phyloP scores from a whole-genome alignment of 768 basidiomycete genomes.

The Austroboletus eburneus region DNA sequence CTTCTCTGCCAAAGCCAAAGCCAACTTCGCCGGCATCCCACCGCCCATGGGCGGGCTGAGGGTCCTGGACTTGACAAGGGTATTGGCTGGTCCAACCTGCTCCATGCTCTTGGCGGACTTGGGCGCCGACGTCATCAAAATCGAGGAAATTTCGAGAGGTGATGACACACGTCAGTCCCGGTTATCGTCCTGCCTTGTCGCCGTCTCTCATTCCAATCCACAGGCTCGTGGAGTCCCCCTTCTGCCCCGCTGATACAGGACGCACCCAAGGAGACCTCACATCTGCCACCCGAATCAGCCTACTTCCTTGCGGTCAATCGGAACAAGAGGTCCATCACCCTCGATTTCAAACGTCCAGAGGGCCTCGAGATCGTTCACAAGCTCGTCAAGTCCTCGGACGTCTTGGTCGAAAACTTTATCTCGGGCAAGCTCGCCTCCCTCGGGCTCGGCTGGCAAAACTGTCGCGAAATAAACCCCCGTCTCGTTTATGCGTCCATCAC shows the following conservation, averaged over 20 bases:
- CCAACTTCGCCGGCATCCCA: too few relatives aligned
- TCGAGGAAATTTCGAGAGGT: conserved; percentile 75
- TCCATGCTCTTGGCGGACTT: conserved; percentile 93
- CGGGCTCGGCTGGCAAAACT: conserved; percentile 85
- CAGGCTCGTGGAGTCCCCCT: conserved; percentile 67
- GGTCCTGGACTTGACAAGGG: conserved; percentile 86
- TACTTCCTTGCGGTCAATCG: conserved; percentile 90
- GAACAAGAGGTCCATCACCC: conserved; percentile 84
- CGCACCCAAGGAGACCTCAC: conserved; percentile 48
- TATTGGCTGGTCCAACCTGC: conserved; percentile 88
- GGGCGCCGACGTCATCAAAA: conserved; percentile 91
- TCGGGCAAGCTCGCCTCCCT: conserved; percentile 80
- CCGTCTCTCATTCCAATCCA: conserved; percentile 8
- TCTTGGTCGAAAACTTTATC: conserved; percentile 87
- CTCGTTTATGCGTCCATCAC: conserved; percentile 90
- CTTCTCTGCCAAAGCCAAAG: conserved; percentile 14
- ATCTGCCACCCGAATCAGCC: conserved; percentile 85
- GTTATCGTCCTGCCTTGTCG: conserved; percentile 9
- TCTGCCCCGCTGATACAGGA: conserved; percentile 47
- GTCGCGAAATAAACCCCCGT: conserved; percentile 67
- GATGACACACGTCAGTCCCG: conserved; percentile 78
- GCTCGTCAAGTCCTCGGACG: conserved; percentile 70
- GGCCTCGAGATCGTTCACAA: conserved; percentile 73
- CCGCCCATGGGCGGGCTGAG: conserved; percentile 78
- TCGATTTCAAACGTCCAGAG: conserved; percentile 78